Base-by-base conservation (phyloP, 768 basidiomycete species). In the Amanita phalloides region DNA sequence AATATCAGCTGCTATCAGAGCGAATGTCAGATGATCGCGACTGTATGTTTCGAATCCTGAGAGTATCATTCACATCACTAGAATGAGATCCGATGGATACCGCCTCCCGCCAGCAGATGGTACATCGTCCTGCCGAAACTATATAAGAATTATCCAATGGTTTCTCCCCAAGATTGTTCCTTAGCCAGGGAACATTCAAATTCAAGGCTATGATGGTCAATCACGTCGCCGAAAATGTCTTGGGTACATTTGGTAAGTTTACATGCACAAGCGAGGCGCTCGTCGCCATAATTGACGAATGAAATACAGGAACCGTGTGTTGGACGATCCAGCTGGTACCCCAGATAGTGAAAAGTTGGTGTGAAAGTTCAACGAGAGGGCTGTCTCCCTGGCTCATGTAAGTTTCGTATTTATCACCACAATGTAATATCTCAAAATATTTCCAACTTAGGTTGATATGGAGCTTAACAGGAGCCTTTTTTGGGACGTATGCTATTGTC, bases 331-430 rank as follows among this genome's bases (percentile, higher is more conserved):
- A 85, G 57, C 61, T 88, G 11, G 62, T 87, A 30, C 86, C 86
- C 5, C 85, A 88, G 56, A 71, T 86, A 21, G 77, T 79, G 77
- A 88, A 90, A 64, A 84, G 76, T 56, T 84, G 77, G 68, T 71
- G 77, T 33, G 68, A 70, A 17, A 84, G 88, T 59, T 78, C 77
- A 21, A 86, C 83, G 0, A 70, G 77, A 25, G 88, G 89, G 0
- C 69, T 90, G 8, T 88, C 86, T 1, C 75, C 71, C 11, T 77
- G 67, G 64, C 72, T 91, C 30, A 76, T 88, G 84, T 82, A 62
- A 51, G 70, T 68, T 23, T 36, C 30, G 35, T 11, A 6, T 32
- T 17, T 17, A 17, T 8, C 11, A 10, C 28, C 35, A 17, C 9
- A 32, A 4, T n/a, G n/a, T n/a, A n/a, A 26, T 45, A 32, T 43